phyloP scores from a whole-genome alignment of 2,329 filamentous ascomycete genomes.

The Diaporthe longicolla region DNA sequence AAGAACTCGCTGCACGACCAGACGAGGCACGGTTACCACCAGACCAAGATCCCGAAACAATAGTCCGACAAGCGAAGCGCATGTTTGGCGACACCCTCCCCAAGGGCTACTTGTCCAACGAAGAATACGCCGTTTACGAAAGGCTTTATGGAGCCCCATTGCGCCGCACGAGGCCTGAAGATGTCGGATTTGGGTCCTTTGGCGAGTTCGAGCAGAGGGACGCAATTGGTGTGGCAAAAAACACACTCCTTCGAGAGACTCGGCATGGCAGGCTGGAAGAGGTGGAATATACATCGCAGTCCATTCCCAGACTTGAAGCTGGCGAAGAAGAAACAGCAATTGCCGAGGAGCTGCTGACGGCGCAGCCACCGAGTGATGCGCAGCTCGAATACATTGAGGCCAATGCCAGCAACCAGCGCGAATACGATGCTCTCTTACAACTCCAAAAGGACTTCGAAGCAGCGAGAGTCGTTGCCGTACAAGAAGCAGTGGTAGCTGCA shows the following conservation, averaged over 20 bases:
- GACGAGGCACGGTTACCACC: neutral
- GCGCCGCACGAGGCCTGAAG: constrained; percentile 71
- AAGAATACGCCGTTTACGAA: constrained; percentile 83
- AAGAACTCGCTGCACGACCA: constrained; percentile 8
- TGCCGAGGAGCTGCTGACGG: constrained; percentile 37
- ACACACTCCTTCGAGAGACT: constrained; percentile 67
- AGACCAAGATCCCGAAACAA: constrained; percentile 65
- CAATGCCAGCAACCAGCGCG: constrained; percentile 67
- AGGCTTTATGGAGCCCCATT: constrained; percentile 85
- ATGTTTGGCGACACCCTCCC: constrained; percentile 84
- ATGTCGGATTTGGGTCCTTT: constrained; percentile 62
- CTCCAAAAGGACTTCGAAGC: constrained; percentile 71
- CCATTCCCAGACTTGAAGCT: constrained; percentile 61
- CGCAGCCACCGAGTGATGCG: constrained; percentile 50
- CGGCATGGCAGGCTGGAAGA: constrained; percentile 74
- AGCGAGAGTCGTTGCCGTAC: constrained; percentile 52
- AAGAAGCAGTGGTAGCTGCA: constrained; percentile 47
- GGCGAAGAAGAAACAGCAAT: constrained; percentile 50
- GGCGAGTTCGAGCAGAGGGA: constrained; percentile 45
- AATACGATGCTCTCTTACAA: constrained; percentile 67
- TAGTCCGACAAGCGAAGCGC: constrained; percentile 80
- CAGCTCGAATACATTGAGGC: constrained; percentile 61
- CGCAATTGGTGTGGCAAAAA: constrained; percentile 51
- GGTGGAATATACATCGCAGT: constrained; percentile 62
- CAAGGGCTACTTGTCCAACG: constrained; percentile 74